A percentile compares a stretch with the other conserved stretches of the same genome.
Evolutionary conservation across 176 grass and related monocot species (phyloP).

Genomic region (Musa acuminata): DNA sequence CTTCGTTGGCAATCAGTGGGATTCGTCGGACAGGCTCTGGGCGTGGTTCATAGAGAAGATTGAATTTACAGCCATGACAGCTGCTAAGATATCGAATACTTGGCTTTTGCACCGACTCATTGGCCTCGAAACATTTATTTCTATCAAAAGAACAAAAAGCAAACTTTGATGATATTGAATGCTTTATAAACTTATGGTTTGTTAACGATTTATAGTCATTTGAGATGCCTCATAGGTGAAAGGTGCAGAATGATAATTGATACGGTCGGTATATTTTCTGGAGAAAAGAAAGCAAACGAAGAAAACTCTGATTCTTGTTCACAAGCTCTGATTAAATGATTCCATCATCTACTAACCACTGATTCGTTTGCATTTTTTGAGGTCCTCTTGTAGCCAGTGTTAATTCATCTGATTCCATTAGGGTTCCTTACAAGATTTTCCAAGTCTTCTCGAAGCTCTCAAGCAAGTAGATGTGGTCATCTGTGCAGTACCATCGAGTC

Average conservation of each 20-base stretch:
- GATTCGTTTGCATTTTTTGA: not conserved
- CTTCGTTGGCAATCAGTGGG: not conserved
- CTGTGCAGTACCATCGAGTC: constrained; percentile 63
- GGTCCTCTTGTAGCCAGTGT: not conserved
- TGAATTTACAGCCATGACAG: not conserved
- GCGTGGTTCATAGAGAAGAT: not conserved
- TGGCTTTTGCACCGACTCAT: not conserved
- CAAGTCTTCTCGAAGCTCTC: constrained; percentile 56
- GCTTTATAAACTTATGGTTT: too few species aligned
- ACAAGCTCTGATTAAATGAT: not conserved
- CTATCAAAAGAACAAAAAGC: not conserved
- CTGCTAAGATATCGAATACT: not conserved
- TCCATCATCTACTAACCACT: not conserved
- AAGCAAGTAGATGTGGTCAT: constrained; percentile 71
- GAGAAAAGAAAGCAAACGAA: not conserved
- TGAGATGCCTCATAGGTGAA: too few species aligned
- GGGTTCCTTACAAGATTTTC: constrained; percentile 67
- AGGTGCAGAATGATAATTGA: not conserved
- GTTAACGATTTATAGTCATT: too few species aligned
- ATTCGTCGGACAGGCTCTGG: not conserved
- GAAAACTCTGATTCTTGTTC: not conserved
- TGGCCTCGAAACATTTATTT: not conserved
- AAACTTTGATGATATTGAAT: not conserved
- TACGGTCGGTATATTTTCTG: not conserved
- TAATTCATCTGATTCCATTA: constrained; percentile 15